Evolutionary conservation across 441 rosid species (phyloP).

Genomic region (Pelargonium australe): DNA sequence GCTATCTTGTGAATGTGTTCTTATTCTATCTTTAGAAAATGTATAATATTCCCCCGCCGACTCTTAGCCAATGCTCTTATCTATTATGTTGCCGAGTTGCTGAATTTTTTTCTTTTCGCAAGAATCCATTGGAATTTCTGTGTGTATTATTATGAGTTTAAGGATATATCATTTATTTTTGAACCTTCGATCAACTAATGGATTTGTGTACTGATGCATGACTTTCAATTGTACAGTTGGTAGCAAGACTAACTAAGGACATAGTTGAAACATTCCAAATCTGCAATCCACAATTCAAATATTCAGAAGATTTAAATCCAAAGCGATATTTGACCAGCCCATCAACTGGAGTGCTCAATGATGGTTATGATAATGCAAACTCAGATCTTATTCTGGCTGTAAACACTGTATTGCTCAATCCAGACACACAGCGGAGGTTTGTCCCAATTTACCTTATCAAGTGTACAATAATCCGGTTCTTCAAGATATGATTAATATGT

Average conservation of each 20-base stretch:
- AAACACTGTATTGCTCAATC: constrained; percentile 65
- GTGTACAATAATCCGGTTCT: background rate
- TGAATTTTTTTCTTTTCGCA: background rate
- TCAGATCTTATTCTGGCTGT: constrained; percentile 92
- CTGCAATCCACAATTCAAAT: constrained; percentile 89
- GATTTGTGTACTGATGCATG: constrained; percentile 29
- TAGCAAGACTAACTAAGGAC: constrained; percentile 78
- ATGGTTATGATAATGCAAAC: constrained; percentile 91
- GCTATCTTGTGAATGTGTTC: constrained; percentile 9
- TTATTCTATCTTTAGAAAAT: background rate
- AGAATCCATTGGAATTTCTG: constrained; percentile 7
- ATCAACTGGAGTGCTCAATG: constrained; percentile 84
- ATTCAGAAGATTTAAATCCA: constrained; percentile 89
- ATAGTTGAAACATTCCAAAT: constrained; percentile 80
- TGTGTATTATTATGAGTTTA: constrained; percentile 11
- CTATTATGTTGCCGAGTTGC: constrained; percentile 9
- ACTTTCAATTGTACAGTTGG: constrained; percentile 61
- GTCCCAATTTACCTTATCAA: constrained; percentile 17
- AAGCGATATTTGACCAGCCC: constrained; percentile 97
- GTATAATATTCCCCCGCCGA: background rate
- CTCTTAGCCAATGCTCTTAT: constrained; percentile 4
- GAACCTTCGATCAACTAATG: constrained; percentile 2
- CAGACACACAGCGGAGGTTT: constrained; percentile 75
- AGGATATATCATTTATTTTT: background rate
- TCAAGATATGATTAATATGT: constrained; percentile 3